A percentile compares a stretch with the other conserved stretches of the same genome.
phyloP scores from a whole-genome alignment of 495 filamentous ascomycete species.

The Cercophora sp. region DNA sequence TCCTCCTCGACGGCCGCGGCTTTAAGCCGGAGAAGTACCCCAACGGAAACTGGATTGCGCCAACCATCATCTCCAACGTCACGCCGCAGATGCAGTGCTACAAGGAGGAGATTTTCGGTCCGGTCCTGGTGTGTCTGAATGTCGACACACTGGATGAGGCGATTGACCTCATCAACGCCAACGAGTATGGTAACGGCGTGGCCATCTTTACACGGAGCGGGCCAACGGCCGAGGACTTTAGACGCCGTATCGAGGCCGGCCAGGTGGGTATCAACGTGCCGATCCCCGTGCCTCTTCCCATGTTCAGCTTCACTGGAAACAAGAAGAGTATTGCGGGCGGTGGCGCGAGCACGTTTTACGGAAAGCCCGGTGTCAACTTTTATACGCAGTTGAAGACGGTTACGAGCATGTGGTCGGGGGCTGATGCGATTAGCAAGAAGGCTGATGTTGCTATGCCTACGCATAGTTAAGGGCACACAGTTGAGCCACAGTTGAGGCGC shows the following conservation, averaged over 20 bases:
- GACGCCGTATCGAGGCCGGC: constrained; percentile 66
- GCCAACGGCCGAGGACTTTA: constrained; percentile 57
- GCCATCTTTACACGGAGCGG: constrained; percentile 63
- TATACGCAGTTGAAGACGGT: constrained; percentile 98
- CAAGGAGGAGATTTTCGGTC: constrained; percentile 94
- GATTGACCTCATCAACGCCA: constrained; percentile 59
- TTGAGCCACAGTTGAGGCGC: no score
- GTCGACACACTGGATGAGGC: constrained; percentile 79
- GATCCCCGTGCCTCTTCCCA: constrained; percentile 81
- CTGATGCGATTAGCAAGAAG: constrained; percentile 77
- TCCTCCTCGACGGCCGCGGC: constrained; percentile 89
- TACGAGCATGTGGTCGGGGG: constrained; percentile 82
- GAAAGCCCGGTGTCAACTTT: constrained; percentile 84
- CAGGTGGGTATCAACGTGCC: constrained; percentile 82
- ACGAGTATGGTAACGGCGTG: constrained; percentile 64
- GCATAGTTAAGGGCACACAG: constrained; percentile 51
- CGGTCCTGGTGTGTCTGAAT: constrained; percentile 83
- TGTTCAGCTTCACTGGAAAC: constrained; percentile 98
- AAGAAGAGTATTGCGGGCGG: constrained; percentile 94
- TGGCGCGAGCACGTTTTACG: constrained; percentile 93
- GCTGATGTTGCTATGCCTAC: constrained; percentile 94
- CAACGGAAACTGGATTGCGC: constrained; percentile 92
- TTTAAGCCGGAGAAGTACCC: constrained; percentile 89
- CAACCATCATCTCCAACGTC: constrained; percentile 93
- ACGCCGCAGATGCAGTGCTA: constrained; percentile 92